Evolutionary conservation across 2,329 filamentous ascomycete genomes (phyloP), one percentile per base, ranked within the genome.

Genomic region (Hirsutella minnesotensis): DNA sequence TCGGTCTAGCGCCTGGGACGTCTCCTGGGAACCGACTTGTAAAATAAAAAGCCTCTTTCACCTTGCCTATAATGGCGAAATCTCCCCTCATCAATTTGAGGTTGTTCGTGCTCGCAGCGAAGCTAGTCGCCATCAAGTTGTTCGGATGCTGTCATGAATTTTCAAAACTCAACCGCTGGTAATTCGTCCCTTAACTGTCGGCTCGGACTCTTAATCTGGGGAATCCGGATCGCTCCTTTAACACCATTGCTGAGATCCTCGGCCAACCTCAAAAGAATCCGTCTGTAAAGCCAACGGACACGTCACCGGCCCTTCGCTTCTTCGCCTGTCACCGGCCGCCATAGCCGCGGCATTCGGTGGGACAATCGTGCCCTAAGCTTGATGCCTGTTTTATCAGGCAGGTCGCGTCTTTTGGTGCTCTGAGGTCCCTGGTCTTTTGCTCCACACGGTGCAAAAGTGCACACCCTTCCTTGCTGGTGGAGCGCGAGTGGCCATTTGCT

Each of bases 21-120:
- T 49, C 56, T 56, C 53, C 50, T 51, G 49, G 56, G 56, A 59
- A 61, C 52, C 51, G 53, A 59, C 55, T 59, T 65, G 62, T 65
- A 65, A 64, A 65, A 62, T 65, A 62, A 64, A 64, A 64, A 62
- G 56, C 33, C 33, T 62, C 60, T 60, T 60, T 60, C 57, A 59
- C 60, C 59, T 58, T 18, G 35, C 5, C 19, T n/a, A 19, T 21
- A 19, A 22, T 29, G n/a, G n/a, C n/a, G 34, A 27, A 16, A 30
- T 33, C 19, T 18, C 19, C 33, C 20, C 18, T 29, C 18, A 24
- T 9, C 9, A 22, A 18, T n/a, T n/a, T n/a, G n/a, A n/a, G n/a
- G n/a, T n/a, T n/a, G n/a, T n/a, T n/a, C n/a, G n/a, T n/a, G n/a
- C n/a, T n/a, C n/a, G n/a, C n/a, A 22, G 19, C 12, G 38, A 29